Percentiles rank a stretch among this genome's conserved stretches.
Conservation (phyloP, 1,139 yeast species). For the Kodamaea alishanica region DNA sequence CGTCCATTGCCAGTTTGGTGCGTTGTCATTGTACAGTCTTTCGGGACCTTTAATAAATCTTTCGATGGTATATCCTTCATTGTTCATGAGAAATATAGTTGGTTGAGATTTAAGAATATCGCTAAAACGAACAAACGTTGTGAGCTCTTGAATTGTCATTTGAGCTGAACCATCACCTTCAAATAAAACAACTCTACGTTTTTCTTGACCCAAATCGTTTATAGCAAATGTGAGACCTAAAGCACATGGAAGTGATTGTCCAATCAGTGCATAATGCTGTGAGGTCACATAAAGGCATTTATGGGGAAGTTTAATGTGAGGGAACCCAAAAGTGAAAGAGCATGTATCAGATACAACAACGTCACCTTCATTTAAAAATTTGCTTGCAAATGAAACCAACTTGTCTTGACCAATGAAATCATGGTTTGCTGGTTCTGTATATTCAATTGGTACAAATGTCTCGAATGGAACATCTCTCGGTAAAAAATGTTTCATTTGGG, state of each 20-base stretch:
- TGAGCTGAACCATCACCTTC: constrained; percentile 94
- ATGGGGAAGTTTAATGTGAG: constrained; percentile 57
- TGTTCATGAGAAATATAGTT: constrained; percentile 67
- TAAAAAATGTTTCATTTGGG: constrained; percentile 2
- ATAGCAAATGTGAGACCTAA: constrained; percentile 74
- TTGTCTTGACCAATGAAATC: constrained; percentile 11
- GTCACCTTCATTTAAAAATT: constrained; percentile 55
- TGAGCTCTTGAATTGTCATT: constrained; percentile 81
- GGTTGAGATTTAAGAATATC: constrained; percentile 45
- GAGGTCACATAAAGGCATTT: constrained; percentile 56
- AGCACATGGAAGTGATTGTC: constrained; percentile 81
- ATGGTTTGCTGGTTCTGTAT: too few relatives aligned
- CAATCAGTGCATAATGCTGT: constrained; percentile 76
- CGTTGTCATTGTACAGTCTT: constrained; percentile 74
- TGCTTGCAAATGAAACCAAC: constrained; percentile 30
- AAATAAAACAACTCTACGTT: constrained; percentile 60
- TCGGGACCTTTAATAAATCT: constrained; percentile 76
- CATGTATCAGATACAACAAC: constrained; percentile 73
- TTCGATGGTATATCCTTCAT: constrained; percentile 85
- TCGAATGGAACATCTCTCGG: constrained; percentile 1
- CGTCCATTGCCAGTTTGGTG: constrained; percentile 77
- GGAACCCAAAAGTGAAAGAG: constrained; percentile 67
- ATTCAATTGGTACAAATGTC: too few relatives aligned
- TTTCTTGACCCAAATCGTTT: constrained; percentile 43
- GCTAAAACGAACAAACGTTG: constrained; percentile 56